Evolutionary conservation across 2,329 filamentous ascomycete genomes (phyloP).

Genomic region (Pseudocercospora crystallina): DNA sequence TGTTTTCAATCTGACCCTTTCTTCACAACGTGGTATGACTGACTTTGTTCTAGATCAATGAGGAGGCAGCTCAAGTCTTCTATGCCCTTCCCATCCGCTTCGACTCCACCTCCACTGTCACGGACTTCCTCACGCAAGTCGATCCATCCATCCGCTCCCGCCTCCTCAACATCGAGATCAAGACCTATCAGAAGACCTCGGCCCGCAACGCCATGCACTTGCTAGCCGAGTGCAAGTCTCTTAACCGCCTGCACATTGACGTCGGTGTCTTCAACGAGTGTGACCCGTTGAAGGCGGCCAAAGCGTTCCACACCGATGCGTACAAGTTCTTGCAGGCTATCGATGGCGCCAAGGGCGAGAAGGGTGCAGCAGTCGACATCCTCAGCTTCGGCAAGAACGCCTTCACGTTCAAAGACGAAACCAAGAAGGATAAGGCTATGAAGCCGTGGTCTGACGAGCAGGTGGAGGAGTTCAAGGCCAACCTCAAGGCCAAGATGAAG

Average conservation of each 20-base stretch:
- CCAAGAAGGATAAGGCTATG: constrained; percentile 18
- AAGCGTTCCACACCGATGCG: constrained; percentile 36
- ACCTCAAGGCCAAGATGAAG: constrained; percentile 32
- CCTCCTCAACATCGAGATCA: constrained; percentile 30
- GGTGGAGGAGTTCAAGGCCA: constrained; percentile 29
- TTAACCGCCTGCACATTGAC: constrained; percentile 32
- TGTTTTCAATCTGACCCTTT: neutral
- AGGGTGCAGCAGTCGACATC: constrained; percentile 30
- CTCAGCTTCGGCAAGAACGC: constrained; percentile 31
- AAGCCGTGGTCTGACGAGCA: constrained; percentile 25
- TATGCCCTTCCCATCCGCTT: constrained; percentile 34
- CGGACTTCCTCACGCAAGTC: constrained; percentile 35
- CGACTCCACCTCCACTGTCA: constrained; percentile 32
- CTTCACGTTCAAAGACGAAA: constrained; percentile 30
- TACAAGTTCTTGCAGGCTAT: constrained; percentile 32
- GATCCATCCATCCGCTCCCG: constrained; percentile 19
- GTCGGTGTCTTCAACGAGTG: constrained; percentile 28
- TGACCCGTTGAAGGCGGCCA: constrained; percentile 36
- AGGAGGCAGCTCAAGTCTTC: constrained; percentile 32
- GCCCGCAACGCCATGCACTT: constrained; percentile 34
- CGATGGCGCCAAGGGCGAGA: constrained; percentile 24
- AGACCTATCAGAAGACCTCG: constrained; percentile 31
- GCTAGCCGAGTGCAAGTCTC: constrained; percentile 32
- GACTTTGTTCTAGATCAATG: constrained; percentile 26
- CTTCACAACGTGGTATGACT: neutral